Base-by-base conservation (phyloP, 768 basidiomycete genomes). In the Panaeolus cyanescens region DNA sequence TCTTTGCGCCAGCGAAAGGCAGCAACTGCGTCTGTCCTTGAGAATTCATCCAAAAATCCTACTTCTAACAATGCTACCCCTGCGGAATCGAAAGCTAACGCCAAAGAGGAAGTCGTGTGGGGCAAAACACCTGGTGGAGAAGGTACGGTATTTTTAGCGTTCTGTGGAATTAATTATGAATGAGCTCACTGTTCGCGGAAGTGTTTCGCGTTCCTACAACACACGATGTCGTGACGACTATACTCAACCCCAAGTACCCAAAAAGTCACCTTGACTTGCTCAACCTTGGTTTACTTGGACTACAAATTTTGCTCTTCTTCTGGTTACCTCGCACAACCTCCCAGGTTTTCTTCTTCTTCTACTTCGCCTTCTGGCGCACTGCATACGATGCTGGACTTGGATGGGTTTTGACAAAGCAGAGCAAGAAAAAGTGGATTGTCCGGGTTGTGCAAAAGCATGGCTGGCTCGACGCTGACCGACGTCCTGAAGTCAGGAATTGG, bases 201-300 rank as follows among this genome's bases (percentile, higher is more conserved):
- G 95, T 97, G 6, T 99, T 99, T 72, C 85, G 87, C 62, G 93
- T 96, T 42, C 95, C 95, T 10, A 92, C 94, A 19, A 96, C 95
- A 0, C 91, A 95, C 72, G 92, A 95, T 72, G 92, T 95, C 19
- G 71, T 96, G 64, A 95, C 94, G 0, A 86, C 87, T 2, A 80
- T 96, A 5, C 93, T 96, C 71, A 82, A 94, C 73, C 94, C 94
- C 3, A 78, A 80, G 0, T 87, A 91, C 68, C 88, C 89, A 0
- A 96, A 96, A 75, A 96, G 90, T 65, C 92, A 97, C 68, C 78
- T 98, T 33, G 96, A 98, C 72, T 68, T 95, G 17, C 72, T 96
- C 59, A 96, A 93, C 65, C 78, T 98, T n/a, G 83, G 83, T 2
- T 80, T 95, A 3, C 84, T 98, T 9, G 88, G 84, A 3, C 66